Conservation (phyloP, 2,329 filamentous ascomycete genomes). For the Sphaerostilbella broomeana region DNA sequence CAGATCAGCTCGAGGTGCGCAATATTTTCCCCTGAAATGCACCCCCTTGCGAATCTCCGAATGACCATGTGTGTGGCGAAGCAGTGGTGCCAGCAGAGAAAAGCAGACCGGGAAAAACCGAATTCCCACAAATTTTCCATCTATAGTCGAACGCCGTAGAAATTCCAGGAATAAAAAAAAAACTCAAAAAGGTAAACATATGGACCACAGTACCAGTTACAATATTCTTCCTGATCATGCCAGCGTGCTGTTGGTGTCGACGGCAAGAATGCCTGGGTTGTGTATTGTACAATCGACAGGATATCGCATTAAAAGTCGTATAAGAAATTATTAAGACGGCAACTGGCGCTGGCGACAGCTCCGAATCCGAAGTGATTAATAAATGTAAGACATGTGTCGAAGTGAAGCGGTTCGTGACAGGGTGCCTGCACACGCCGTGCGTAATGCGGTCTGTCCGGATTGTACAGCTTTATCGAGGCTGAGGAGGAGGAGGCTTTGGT, state of each 20-base stretch:
- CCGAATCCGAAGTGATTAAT: neutral
- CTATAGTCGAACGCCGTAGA: slow-evolving; percentile 29
- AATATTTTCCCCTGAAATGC: no score
- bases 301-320: slow-evolving; percentile 18
- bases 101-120: slow-evolving; percentile 15
- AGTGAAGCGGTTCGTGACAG: no score
- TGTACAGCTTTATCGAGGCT: slow-evolving; percentile 29
- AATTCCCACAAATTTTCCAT: slow-evolving; percentile 22
- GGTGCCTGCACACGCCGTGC: neutral
- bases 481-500: slow-evolving; percentile 40
- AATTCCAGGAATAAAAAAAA: slow-evolving; percentile 14
- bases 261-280: slow-evolving; percentile 30
- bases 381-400: no score
- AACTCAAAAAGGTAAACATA: slow-evolving; percentile 11
- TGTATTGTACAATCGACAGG: slow-evolving; percentile 28
- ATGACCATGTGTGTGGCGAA: no score
- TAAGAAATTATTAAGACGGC: slow-evolving; percentile 4
- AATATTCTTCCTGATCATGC: slow-evolving; percentile 14
- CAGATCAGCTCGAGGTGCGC: no score
- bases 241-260: slow-evolving; percentile 10
- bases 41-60: neutral
- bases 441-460: neutral
- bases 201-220: slow-evolving; percentile 15
- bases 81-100: slow-evolving; percentile 5
- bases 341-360: slow-evolving; percentile 3